Base-by-base conservation (phyloP, 805 yeast species). In the Candida ortonii region DNA sequence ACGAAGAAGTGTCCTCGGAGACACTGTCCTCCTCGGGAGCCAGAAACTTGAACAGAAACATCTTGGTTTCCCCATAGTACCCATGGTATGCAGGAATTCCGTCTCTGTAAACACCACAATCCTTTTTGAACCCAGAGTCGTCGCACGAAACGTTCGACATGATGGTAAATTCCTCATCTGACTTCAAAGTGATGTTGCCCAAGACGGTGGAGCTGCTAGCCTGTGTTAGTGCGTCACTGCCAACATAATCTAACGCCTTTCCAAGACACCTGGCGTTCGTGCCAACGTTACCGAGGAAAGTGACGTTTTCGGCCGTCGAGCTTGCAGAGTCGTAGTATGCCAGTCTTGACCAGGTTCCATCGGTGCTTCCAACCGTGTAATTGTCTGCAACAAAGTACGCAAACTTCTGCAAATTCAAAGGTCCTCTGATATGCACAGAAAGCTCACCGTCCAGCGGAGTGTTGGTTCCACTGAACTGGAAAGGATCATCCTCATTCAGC, bases 371-470 rank as follows among this genome's bases (percentile, higher is more conserved):
- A 19, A 40, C 53, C 1, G 44, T 49, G 44, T 64, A 78, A 18
- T 61, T 52, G 3, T 64, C 64, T 11, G 78, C 47, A n/a, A 67
- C 66, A 52, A 78, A 83, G 46, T 64, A 78, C 5, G 77, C 89
- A 53, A 82, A 83, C 48, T 73, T 70, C 40, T 62, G 58, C 50
- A 83, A 64, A 11, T 70, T 62, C 40, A 83, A 55, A 7, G 93
- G 93, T 28, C 93, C 93, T 62, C 93, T 72, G 57, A 83, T 75
- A 55, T 83, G 93, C 11, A 83, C 86, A 4, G 87, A 78, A 16
- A 83, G 65, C 53, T 78, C 88, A 46, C 72, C 79, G 53, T 80
- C 64, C 24, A 82, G 53, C 6, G 93, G 93, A 17, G 87, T 61
- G 50, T 79, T 74, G 15, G 73, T 38, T 16, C 90, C 90, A 7